Base-by-base conservation (phyloP, 129 eudicot species). In the Chrysanthemum lavandulifolium region DNA sequence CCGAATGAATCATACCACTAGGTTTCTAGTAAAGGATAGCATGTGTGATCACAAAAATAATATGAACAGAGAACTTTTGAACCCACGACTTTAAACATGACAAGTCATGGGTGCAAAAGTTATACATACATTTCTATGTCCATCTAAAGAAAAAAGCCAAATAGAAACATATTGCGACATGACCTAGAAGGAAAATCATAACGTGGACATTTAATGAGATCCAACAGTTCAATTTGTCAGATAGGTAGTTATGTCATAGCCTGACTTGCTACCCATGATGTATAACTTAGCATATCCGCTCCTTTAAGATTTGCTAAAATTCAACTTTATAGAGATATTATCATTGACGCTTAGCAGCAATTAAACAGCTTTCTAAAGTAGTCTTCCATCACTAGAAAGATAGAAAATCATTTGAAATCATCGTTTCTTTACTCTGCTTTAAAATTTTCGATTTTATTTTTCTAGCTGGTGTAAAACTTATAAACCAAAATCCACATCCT, bases 221-320 rank as follows among this genome's bases (percentile, higher is more conserved):
- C 62, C 63, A 61, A 50, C 40, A 12, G 16, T 49, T 61, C 16
- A 29, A 58, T 61, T 19, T 19, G 68, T 72, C 57, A 73, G 63
- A 27, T 25, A 61, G 13, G 53, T 33, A 51, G 78, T 3, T 50
- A 47, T 61, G 60, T 10, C 68, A 60, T 59, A 62, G 27, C 76
- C 57, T 21, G 45, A 67, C 45, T 14, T 15, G 67, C 47, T 56
- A 15, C n/a, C 33, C 67, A 66, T 65, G 59, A 8, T 27, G 57
- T 40, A 47, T n/a, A 54, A 43, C n/a, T 56, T 43, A 40, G 73
- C 48, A 13, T 52, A 45, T 67, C 61, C 50, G 6, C 16, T 65
- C 68, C 74, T 25, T 76, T 56, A 43, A 47, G 57, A 7, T n/a
- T 56, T 56, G 50, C 68, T 57, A 47, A n/a, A 33, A 47, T 45